Conservation (phyloP, 352 stramenopile genomes). For the Pythium oligandrum region DNA sequence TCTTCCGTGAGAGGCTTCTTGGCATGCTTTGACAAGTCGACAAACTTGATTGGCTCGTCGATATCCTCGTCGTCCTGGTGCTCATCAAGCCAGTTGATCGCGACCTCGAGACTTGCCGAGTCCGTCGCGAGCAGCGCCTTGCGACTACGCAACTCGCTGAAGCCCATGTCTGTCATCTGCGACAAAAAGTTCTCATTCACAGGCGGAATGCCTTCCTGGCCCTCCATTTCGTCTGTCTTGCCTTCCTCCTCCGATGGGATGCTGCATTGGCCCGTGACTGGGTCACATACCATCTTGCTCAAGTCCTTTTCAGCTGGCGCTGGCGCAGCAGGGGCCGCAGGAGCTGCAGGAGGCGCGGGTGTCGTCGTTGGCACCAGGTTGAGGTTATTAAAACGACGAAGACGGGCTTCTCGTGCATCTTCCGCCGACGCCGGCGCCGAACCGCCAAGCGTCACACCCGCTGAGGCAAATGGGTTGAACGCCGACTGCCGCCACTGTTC, state of each 20-base stretch:
- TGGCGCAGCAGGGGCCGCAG: slow-evolving; percentile 12
- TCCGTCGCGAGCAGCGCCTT: slow-evolving; percentile 85
- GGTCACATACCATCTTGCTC: slow-evolving; percentile 65
- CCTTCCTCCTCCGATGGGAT: slow-evolving; percentile 17
- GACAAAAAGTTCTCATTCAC: slow-evolving; percentile 68
- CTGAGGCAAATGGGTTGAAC: slow-evolving; percentile 82
- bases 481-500: slow-evolving; percentile 83
- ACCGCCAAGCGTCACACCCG: slow-evolving; percentile 58
- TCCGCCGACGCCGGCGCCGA: slow-evolving; percentile 25
- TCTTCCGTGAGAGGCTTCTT: slow-evolving; percentile 71
- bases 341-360: slow-evolving; percentile 9
- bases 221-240: slow-evolving; percentile 11
- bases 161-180: slow-evolving; percentile 84
- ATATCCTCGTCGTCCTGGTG: slow-evolving; percentile 88
- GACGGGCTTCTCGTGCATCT: slow-evolving; percentile 71
- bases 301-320: slow-evolving; percentile 25
- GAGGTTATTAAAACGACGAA: slow-evolving; percentile 70
- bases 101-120: slow-evolving; percentile 60
- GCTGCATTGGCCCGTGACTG: slow-evolving; percentile 47
- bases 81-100: slow-evolving; percentile 85
- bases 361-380: slow-evolving; percentile 40
- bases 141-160: slow-evolving; percentile 67
- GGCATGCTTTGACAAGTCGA: slow-evolving; percentile 49
- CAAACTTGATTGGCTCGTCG: slow-evolving; percentile 85
- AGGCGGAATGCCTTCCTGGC: slow-evolving; percentile 29